Evolutionary conservation across 345 rosid genomes (phyloP), one percentile per base, ranked within the genome.

Genomic region (Aquilaria yunnanensis): DNA sequence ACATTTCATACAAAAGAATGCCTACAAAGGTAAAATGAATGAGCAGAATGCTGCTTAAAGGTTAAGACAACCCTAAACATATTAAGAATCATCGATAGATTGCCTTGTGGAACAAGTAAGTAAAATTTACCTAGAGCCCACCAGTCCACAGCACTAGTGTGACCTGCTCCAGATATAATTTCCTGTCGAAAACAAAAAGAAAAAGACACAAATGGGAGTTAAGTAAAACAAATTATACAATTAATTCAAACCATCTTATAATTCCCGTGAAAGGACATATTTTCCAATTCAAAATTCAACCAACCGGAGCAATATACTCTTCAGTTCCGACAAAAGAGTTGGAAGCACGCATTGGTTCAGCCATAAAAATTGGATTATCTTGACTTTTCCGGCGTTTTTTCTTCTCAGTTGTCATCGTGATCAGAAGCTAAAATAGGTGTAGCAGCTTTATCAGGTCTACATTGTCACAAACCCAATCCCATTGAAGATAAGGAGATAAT

Each of bases 121-220:
- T 45, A 51, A 47, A 57, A 53, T 14, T 75, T 82, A 84, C 98
- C 98, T 66, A 90, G 86, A 65, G 98, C 98, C 98, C 98, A 93
- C 98, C 98, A 90, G 78, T 93, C 98, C 67, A 93, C 97, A 54
- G 97, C 97, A 79, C 98, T 93, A 0, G 89, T 88, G 72, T 93
- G 97, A 41, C 98, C 97, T 53, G 90, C 89, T 7, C 89, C 98
- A 64, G 75, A 56, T 71, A 93, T 86, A 57, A 93, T 90, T 79
- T 93, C 98, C 98, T 93, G 78, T 71, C 63, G 74, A 59, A 51
- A 48, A 61, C 30, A 2, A 16, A 16, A 16, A 16, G 23, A 16
- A 16, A 16, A 8, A 0, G 12, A 14, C 55, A 58, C 41, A 37
- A 62, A 51, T 57, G 62, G 31, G 45, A 32, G 57, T 30, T 29